phyloP scores from a whole-genome alignment of 1,284 basidiomycete species.

The Leccinum solheimii region DNA sequence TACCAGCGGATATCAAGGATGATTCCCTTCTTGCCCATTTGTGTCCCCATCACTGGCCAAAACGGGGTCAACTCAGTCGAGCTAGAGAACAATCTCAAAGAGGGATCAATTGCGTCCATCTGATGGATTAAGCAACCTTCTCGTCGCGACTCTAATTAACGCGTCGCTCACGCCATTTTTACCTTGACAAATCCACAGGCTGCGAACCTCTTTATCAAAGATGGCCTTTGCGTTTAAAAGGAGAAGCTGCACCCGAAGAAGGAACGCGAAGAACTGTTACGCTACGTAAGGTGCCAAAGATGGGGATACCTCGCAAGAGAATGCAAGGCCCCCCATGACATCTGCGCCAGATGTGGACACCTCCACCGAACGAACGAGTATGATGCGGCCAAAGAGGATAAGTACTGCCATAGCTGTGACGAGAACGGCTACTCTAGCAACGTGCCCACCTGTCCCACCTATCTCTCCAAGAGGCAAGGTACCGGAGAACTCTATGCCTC shows the following conservation, averaged over 20 bases:
- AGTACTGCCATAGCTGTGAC: neutral
- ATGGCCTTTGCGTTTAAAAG: neutral
- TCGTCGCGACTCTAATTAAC: neutral
- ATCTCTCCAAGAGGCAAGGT: neutral
- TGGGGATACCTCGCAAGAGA: neutral
- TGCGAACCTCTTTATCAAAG: neutral
- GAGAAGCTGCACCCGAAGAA: too few relatives aligned
- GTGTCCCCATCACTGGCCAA: neutral
- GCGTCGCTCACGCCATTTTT: neutral
- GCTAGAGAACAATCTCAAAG: neutral
- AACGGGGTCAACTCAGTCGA: neutral
- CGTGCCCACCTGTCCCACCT: neutral
- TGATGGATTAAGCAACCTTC: neutral
- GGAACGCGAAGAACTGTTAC: neutral
- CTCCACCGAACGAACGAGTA: neutral
- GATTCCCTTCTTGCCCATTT: neutral
- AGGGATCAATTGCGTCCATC: neutral
- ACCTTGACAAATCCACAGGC: neutral
- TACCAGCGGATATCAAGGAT: too few relatives aligned
- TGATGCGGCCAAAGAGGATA: neutral
- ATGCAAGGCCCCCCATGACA: neutral
- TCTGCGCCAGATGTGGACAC: neutral
- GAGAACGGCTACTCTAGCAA: neutral
- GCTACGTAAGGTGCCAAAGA: neutral
- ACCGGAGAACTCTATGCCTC: neutral